Percentiles rank a stretch among this genome's conserved stretches.
These are phyloP conservation scores for Mrakia hoshinonis DNA, from an alignment of 768 basidiomycete species.

Conservation along the genomic window DNA sequence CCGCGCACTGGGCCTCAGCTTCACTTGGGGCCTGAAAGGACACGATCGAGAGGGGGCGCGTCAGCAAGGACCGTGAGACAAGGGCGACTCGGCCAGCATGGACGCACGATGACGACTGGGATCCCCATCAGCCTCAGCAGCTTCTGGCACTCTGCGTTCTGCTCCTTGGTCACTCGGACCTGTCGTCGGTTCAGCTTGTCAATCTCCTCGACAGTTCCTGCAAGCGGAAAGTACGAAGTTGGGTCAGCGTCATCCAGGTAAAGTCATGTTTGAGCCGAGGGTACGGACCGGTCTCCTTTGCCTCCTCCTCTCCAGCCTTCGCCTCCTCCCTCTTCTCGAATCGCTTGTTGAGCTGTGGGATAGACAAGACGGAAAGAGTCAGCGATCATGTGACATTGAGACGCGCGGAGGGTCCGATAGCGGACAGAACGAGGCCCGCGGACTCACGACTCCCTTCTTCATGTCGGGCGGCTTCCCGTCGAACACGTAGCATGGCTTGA, in stretches of 20 bases:
- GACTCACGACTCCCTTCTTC: conserved; percentile 88
- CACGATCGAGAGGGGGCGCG: no score
- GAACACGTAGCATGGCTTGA: conserved; percentile 96
- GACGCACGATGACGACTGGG: conserved; percentile 71
- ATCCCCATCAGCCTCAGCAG: conserved; percentile 92
- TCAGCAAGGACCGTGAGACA: no score
- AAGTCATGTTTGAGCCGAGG: background rate
- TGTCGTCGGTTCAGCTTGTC: conserved; percentile 81
- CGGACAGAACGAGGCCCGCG: background rate
- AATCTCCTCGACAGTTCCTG: conserved; percentile 80
- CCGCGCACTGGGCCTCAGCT: conserved; percentile 97
- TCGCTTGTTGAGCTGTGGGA: conserved; percentile 79
- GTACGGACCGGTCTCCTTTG: conserved; percentile 72
- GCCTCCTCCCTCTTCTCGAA: conserved; percentile 84
- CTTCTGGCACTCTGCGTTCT: conserved; percentile 88
- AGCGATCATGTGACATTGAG: background rate
- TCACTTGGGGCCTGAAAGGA: conserved; percentile 79
- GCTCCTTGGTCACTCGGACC: conserved; percentile 88
- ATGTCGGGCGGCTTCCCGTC: conserved; percentile 97
- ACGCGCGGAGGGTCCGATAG: background rate
- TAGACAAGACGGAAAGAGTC: no score
- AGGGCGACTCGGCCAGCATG: background rate
- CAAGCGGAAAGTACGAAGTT: no score
- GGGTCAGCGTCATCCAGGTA: background rate
- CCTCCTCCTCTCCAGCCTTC: conserved; percentile 88